Evolutionary conservation across 139 green algal genomes (phyloP), one percentile per base, ranked within the genome.

Genomic region (Monoraphidium neglectum): DNA sequence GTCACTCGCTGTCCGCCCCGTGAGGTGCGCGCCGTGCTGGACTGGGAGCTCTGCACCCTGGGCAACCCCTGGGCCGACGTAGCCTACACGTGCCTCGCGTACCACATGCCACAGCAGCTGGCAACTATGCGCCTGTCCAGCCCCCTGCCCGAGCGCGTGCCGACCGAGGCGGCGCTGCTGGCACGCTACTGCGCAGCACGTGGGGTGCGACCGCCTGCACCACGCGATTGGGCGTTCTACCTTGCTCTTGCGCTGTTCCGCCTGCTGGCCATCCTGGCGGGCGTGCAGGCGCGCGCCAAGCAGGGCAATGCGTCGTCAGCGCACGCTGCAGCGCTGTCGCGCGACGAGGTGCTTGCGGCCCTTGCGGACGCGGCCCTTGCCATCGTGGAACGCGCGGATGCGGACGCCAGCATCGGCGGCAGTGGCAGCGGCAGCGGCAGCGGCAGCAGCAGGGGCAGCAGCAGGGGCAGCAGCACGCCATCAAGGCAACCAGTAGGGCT

Each of bases 1-100:
- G 13, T 38, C 18, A 13, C 37, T 26, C 32, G 54, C 54, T 62
- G 54, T 33, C 18, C 26, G 4, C 18, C 47, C 28, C 63, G 59
- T 2, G 30, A 77, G 61, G 86, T 97, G 46, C 26, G 82, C 54
- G 94, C 94, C 2, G 88, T 99, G 35, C 84, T 99, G 30, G 97
- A 99, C 81, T 99, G 97, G 97, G 97, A 99, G 92, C 89, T 99
- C 10, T 93, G 88, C 62, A 99, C 97, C 0, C 71, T 99, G n/a
- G 97, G 97, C 24, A 89, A 97, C 84, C 85, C 89, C 26, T 90
- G 92, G 77, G 85, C 91, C 23, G 95, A 99, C 80, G 82, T 99
- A 30, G 94, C 97, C 0, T 99, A 98, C 91, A 89, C 79, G 80
- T 98, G 93, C 88, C 82, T 98, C 78, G 77, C 86, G 35, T 97